phyloP scores from a whole-genome alignment of 2,329 filamentous ascomycete species.

The Parasarocladium wereldwijsianum region DNA sequence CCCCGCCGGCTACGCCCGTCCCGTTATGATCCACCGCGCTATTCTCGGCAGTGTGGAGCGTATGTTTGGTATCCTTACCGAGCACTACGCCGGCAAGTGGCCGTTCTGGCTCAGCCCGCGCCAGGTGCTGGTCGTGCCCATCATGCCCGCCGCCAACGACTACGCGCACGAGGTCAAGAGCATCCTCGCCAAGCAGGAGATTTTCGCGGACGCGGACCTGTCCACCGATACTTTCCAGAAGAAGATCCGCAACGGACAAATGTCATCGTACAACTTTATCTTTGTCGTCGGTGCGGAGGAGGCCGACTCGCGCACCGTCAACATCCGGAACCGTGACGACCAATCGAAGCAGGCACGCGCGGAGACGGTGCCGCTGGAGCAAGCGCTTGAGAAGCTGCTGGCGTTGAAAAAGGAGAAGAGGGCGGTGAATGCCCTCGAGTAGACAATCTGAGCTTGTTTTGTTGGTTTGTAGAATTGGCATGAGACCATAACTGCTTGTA shows the following conservation, averaged over 20 bases:
- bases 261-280: conserved; percentile 74
- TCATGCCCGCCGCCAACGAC: conserved; percentile 65
- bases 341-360: conserved; percentile 46
- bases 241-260: conserved; percentile 73
- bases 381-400: conserved; percentile 40
- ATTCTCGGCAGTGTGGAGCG: conserved; percentile 57
- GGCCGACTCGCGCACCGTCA: conserved; percentile 43
- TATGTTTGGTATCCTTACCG: conserved; percentile 60
- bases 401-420: conserved; percentile 33
- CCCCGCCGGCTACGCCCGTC: conserved; percentile 57
- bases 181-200: conserved; percentile 50
- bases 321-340: conserved; percentile 50
- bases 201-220: conserved; percentile 47
- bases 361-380: conserved; percentile 39
- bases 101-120: conserved; percentile 80
- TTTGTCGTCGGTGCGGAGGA: conserved; percentile 54
- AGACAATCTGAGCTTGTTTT: too few species aligned
- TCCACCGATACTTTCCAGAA: conserved; percentile 72
- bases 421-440: conserved; percentile 16
- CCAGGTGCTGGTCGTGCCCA: conserved; percentile 45
- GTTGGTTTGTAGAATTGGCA: too few species aligned
- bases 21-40: conserved; percentile 78
- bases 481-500: conserved; percentile 3
- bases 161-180: conserved; percentile 63
- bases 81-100: conserved; percentile 81